Conservation (phyloP, 2,329 filamentous ascomycete species). For the Myriangium duriaei region DNA sequence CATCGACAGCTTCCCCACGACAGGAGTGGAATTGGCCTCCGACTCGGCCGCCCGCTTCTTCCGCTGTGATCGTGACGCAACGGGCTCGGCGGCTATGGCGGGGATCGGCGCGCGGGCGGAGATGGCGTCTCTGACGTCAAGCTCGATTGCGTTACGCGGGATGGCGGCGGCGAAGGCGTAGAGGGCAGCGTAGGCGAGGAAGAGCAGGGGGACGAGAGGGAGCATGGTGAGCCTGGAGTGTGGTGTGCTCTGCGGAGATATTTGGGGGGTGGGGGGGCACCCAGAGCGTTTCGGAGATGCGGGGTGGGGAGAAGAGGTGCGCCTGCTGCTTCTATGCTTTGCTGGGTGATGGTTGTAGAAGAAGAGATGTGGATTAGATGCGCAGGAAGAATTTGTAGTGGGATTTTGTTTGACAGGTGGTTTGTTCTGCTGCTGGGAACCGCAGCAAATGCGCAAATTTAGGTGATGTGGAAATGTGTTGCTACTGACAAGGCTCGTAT, state of each 20-base stretch:
- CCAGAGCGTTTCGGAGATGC: too few species aligned
- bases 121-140: constrained; percentile 7
- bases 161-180: constrained; percentile 9
- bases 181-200: constrained; percentile 8
- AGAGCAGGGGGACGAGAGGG: constrained; percentile 3
- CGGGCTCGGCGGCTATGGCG: background rate
- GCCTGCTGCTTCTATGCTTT: background rate
- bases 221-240: too few species aligned
- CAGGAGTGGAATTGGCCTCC: constrained; percentile 2
- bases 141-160: background rate
- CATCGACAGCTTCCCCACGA: constrained; percentile 5
- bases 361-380: background rate
- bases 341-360: background rate
- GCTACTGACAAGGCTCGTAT: too few species aligned
- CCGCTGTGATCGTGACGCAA: background rate
- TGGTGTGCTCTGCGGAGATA: too few species aligned
- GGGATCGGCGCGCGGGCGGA: background rate
- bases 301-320: background rate
- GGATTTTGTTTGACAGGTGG: background rate
- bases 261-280: background rate
- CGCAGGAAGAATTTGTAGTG: background rate
- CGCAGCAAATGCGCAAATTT: background rate
- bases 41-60: background rate
- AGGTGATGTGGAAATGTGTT: too few species aligned
- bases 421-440: background rate